phyloP scores from a whole-genome alignment of 148 eudicot species.

The Rhododendron vialii region DNA sequence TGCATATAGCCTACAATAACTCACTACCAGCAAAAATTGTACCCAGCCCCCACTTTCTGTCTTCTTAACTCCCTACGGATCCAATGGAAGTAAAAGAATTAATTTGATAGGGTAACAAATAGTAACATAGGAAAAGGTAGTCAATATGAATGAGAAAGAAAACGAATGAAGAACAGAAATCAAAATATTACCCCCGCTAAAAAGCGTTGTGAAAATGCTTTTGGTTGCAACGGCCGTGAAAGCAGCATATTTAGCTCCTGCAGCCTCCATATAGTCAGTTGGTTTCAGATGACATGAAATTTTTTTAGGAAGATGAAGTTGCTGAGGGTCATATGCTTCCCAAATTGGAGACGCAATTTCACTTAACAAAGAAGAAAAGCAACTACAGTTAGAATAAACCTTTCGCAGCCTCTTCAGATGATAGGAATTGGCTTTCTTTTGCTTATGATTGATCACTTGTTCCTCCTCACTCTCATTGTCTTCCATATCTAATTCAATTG shows the following conservation, averaged over 20 bases:
- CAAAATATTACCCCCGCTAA: slow-evolving; percentile 71
- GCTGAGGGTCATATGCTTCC: background rate
- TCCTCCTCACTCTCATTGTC: slow-evolving; percentile 90
- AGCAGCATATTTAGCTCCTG: slow-evolving; percentile 73
- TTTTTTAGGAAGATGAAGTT: background rate
- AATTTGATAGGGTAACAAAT: background rate
- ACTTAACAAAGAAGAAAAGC: background rate
- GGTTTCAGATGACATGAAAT: background rate
- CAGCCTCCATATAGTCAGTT: slow-evolving; percentile 15
- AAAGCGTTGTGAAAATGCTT: slow-evolving; percentile 81
- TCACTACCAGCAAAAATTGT: background rate
- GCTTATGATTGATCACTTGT: slow-evolving; percentile 54
- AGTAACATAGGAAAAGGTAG: background rate
- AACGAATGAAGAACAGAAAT: background rate
- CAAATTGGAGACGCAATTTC: background rate
- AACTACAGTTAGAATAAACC: slow-evolving; percentile 29
- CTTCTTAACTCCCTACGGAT: background rate
- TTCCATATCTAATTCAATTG: slow-evolving; percentile 65
- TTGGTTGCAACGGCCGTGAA: slow-evolving; percentile 87
- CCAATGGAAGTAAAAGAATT: background rate
- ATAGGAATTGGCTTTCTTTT: slow-evolving; percentile 46
- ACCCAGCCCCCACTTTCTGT: background rate
- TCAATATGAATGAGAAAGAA: background rate
- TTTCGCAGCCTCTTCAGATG: slow-evolving; percentile 66
- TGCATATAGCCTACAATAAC: background rate